Base-by-base conservation (phyloP, 176 grass and related monocot species). In the Aegilops umbellulata region DNA sequence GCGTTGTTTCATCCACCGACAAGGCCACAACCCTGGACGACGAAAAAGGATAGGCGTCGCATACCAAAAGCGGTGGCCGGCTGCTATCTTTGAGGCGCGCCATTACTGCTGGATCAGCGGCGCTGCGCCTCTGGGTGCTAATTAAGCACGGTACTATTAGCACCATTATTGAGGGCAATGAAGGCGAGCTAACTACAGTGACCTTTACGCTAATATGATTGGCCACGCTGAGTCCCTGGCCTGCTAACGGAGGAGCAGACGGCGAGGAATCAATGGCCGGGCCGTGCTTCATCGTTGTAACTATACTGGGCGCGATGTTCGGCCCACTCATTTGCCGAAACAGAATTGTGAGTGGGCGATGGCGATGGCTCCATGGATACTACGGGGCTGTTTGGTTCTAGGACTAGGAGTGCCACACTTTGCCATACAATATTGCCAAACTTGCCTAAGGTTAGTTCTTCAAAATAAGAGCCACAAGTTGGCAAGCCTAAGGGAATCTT, bases 21-120 rank as follows among this genome's bases (percentile, higher is more conserved):
- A n/a, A n/a, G n/a, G n/a, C n/a, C 12, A 46, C 42, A 46, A 46
- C 12, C 11, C 12, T 14, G 42, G 42, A 13, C 42, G 42, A 57
- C 53, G 0, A 39, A 10, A 39, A 57, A 57, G 7, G 53, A 57
- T 19, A 46, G 13, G 39, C 23, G 1, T 6, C 36, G 53, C 77
- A 46, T 30, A 34, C 32, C 60, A 32, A 20, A 76, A 47, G 57
- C 25, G 86, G 70, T 67, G 86, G 53, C 38, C 61, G 51, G 80
- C 34, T 20, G 53, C 65, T 49, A 87, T 65, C 44, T 19, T 76
- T 29, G 67, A 76, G 20, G 35, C 69, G 36, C 88, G 49, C 70
- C 88, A 81, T 87, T 83, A 87, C 80, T 87, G 58, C 65, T 39
- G 8, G 38, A 39, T 39, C 38, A 10, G 38, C 38, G 8, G 38